Evolutionary conservation across 441 rosid genomes (phyloP), one percentile per base, ranked within the genome.

Genomic region (Geranium incanum): DNA sequence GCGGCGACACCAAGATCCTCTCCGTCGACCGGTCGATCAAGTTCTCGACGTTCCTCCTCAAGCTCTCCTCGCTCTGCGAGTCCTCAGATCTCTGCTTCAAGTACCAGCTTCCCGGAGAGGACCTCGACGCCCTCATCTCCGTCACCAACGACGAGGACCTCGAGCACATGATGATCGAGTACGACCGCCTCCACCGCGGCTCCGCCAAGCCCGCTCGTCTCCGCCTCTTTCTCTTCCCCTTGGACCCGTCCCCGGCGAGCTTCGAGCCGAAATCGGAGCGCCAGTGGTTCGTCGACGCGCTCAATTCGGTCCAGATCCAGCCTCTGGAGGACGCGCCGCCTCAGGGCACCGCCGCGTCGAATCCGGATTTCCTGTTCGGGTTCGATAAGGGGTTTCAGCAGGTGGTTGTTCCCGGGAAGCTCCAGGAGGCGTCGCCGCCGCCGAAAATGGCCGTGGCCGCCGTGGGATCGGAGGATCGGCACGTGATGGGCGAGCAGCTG

Each of bases 101-200:
- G 83, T 88, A 86, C 43, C 90, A 88, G 68, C 84, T 85, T 36
- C 93, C 90, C 0, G 93, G 87, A 0, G 90, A 84, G 66, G 92
- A 86, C 75, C 87, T 88, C 13, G 92, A 83, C 72, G 87, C 92
- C 5, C 78, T 88, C 71, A 79, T 84, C 70, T 84, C 93, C 3
- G 86, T 88, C 18, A 83, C 87, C 19, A 85, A 84, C 62, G 86
- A 86, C 41, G 89, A 88, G 80, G 93, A 88, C 73, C 77, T 88
- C 36, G 87, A 82, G 67, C 89, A 82, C 69, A 84, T 88, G 93
- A 81, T 88, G 89, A 62, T 81, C 33, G 90, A 86, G 70, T 83
- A 82, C 69, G 90, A 88, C 36, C 78, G 89, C 38, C 69, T 84
- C 41, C 69, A 72, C 65, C 83, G 82, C n/a, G 70, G 71, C 9